phyloP scores from a whole-genome alignment of 2,329 filamentous ascomycete genomes.

The Chaetomium sp. region DNA sequence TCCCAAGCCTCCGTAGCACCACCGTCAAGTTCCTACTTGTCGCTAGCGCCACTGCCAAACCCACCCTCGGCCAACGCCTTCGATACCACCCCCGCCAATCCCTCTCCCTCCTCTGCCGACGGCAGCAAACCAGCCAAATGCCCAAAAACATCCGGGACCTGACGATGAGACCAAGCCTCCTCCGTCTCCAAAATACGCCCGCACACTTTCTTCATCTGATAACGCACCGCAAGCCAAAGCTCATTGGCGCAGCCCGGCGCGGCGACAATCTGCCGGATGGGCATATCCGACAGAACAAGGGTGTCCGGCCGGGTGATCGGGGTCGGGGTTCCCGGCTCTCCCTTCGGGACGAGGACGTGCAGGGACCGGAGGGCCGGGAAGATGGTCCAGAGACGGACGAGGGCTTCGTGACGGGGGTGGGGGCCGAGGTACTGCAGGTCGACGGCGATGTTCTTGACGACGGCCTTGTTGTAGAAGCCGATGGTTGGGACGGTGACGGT shows the following conservation, averaged over 20 bases:
- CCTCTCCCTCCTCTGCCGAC: too few relatives aligned
- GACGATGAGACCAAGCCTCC: not conserved
- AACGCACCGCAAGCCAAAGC: constrained; percentile 13
- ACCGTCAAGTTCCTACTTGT: too few relatives aligned
- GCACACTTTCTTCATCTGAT: constrained; percentile 13
- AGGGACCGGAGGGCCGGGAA: constrained; percentile 11
- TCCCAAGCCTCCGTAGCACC: too few relatives aligned
- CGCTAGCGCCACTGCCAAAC: too few relatives aligned
- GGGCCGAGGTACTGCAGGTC: constrained; percentile 14
- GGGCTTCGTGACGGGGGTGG: constrained; percentile 5
- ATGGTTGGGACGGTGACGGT: not conserved
- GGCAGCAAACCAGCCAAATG: too few relatives aligned
- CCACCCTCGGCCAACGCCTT: too few relatives aligned
- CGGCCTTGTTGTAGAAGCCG: not conserved
- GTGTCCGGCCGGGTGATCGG: constrained; percentile 1
- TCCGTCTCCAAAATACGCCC: constrained; percentile 1
- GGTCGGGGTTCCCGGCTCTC: constrained; percentile 5
- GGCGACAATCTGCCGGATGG: constrained; percentile 3
- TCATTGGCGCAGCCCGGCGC: constrained; percentile 8
- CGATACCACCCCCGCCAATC: too few relatives aligned
- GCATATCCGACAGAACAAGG: constrained; percentile 5
- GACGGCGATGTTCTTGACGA: constrained; percentile 12
- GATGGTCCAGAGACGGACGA: constrained; percentile 10
- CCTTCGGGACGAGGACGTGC: constrained; percentile 15
- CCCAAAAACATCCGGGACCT: too few relatives aligned